Evolutionary conservation across 2,329 filamentous ascomycete species (phyloP), one percentile per base, ranked within the genome.

Genomic region (Berkeleyomyces basicola): DNA sequence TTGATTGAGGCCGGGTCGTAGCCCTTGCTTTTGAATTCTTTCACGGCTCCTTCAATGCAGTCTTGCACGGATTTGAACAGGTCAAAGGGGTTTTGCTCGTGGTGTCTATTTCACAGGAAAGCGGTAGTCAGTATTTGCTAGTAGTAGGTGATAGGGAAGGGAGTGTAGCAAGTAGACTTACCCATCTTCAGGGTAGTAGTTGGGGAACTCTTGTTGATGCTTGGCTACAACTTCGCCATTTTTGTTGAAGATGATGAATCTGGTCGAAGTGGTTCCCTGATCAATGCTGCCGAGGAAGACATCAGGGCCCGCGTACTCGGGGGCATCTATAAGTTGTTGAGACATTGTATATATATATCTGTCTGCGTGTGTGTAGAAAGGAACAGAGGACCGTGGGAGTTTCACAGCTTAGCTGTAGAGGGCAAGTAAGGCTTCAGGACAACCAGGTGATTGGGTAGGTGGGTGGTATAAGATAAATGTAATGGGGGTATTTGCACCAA

Each of bases 171-270:
- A 39, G 55, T 43, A 39, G 57, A 79, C 83, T 74, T 78, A 93
- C 87, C 91, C 91, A 67, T 90, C 86, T 65, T 90, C 79, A 14
- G 89, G 88, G 72, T 95, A 92, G 64, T 86, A 82, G 71, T 95
- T 91, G 67, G 83, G 82, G 70, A 95, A 91, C 72, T 95, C 89
- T 67, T 91, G 84, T 74, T 95, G 90, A 71, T 95, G 89, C 68
- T 84, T 85, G 44, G 87, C 89, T 53, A 93, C 81, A 3, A 88
- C 87, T 64, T 87, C 83, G 62, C 90, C 90, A 49, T 81, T 76
- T 67, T 83, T 83, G 73, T 95, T 85, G 75, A 96, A 96, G 70
- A 96, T 91, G 68, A 96, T 81, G 74, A 96, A 96, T 44, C 90
- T 82, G 42, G 90, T 88, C 64, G 87, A 92, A 40, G 90, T 96